A percentile compares a stretch with the other conserved stretches of the same genome.
phyloP scores from a whole-genome alignment of 2,329 filamentous ascomycete species.

The Peltaster fructicola region DNA sequence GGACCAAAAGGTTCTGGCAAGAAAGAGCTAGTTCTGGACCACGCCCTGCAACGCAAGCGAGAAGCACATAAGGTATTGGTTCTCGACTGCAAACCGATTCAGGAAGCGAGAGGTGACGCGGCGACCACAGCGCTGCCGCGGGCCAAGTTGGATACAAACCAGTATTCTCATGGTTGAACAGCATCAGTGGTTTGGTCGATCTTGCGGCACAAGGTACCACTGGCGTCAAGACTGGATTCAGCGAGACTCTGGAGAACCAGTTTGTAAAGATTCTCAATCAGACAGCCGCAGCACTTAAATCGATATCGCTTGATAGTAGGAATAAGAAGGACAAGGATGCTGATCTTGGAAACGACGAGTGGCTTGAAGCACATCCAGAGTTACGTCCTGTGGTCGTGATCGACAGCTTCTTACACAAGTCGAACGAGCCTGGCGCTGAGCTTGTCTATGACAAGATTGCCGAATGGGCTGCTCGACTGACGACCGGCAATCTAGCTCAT shows the following conservation, averaged over 20 bases:
- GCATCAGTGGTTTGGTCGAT: slow-evolving; percentile 78
- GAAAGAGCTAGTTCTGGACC: slow-evolving; percentile 68
- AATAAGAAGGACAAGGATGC: slow-evolving; percentile 58
- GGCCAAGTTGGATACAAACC: slow-evolving; percentile 75
- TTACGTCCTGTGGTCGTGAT: slow-evolving; percentile 67
- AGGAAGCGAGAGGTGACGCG: slow-evolving; percentile 76
- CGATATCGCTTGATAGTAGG: slow-evolving; percentile 53
- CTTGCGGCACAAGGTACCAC: slow-evolving; percentile 86
- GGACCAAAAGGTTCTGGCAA: slow-evolving; percentile 86
- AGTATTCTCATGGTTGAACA: slow-evolving; percentile 94
- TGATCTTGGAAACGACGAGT: slow-evolving; percentile 63
- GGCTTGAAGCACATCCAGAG: slow-evolving; percentile 77
- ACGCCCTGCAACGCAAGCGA: slow-evolving; percentile 48
- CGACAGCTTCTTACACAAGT: slow-evolving; percentile 80
- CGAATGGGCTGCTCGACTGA: slow-evolving; percentile 73
- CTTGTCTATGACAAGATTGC: slow-evolving; percentile 39
- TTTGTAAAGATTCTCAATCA: slow-evolving; percentile 79
- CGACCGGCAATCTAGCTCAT: slow-evolving; percentile 77
- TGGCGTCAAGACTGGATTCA: slow-evolving; percentile 85
- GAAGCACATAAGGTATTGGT: slow-evolving; percentile 57
- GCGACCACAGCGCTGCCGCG: slow-evolving; percentile 64
- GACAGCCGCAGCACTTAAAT: slow-evolving; percentile 59
- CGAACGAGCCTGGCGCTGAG: slow-evolving; percentile 23
- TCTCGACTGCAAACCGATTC: slow-evolving; percentile 83
- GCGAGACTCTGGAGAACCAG: slow-evolving; percentile 78